Evolutionary conservation across 2,329 filamentous ascomycete genomes (phyloP), one percentile per base, ranked within the genome.

Genomic region (Truncatella angustata): DNA sequence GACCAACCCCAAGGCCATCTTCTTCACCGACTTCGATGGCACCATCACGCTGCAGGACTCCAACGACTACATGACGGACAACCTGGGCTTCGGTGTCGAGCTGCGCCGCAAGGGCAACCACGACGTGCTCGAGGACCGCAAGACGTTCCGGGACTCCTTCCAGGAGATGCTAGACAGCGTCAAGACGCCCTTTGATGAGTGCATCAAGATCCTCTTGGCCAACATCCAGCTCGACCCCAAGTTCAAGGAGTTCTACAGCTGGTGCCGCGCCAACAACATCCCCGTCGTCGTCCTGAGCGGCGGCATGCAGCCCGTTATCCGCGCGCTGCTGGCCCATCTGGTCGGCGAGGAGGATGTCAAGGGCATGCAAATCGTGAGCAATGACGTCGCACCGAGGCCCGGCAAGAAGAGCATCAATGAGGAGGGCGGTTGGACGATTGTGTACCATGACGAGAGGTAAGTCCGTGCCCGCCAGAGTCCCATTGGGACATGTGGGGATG

Each of bases 21-120:
- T 99, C 82, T 97, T 97, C 78, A 96, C 92, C 61, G 94, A 99
- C 75, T 97, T 97, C 68, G 94, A 99, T 73, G 94, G 94, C 65
- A 97, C 92, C 50, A 93, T 97, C 68, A 97, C 93, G 45, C 80
- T 78, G 51, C 76, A 81, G 63, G 84, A 86, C 71, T 81, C 77
- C 67, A 87, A 86, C 67, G 82, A 84, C 71, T 82, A 72, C 70
- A 76, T 93, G 84, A 97, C 92, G 53, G 94, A 97, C 76, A 94
- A 90, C 72, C 81, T 97, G 55, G 94, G 94, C 56, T 96, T 87
- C 67, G 94, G 94, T 47, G 66, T 71, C 24, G 84, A 81, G 56
- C 81, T 84, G 60, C 90, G 94, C 57, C 80, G 80, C 52, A 73
- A 86, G 66, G 83, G 85, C 58, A 96, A 96, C 74, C 72, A 81